phyloP scores from a whole-genome alignment of 768 basidiomycete genomes.

The Amanita rubescens region DNA sequence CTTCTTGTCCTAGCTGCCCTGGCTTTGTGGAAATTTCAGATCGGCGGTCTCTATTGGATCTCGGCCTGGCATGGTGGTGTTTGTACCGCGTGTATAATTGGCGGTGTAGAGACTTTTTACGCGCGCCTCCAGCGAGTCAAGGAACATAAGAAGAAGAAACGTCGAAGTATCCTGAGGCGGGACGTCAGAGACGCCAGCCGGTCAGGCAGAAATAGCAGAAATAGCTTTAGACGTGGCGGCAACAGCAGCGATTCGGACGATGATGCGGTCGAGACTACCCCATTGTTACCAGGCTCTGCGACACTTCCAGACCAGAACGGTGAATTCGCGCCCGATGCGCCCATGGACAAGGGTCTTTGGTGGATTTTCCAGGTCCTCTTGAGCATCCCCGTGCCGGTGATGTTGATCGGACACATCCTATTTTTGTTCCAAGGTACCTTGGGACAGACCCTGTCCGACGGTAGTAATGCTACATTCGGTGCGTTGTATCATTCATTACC shows the following conservation, averaged over 20 bases:
- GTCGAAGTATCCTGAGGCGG: not conserved
- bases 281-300: conserved; percentile 3
- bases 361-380: conserved; percentile 24
- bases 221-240: not conserved
- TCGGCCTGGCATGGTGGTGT: conserved; percentile 45
- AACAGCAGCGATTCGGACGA: conserved; percentile 5
- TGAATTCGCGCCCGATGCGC: conserved; percentile 15
- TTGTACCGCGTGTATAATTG: conserved; percentile 33
- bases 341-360: conserved; percentile 17
- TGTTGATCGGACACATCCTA: conserved; percentile 21
- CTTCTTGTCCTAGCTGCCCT: conserved; percentile 46
- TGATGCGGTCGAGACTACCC: conserved; percentile 1
- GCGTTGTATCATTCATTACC: conserved; percentile 17
- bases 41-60: conserved; percentile 53
- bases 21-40: conserved; percentile 28
- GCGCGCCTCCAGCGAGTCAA: not conserved
- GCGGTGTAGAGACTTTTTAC: conserved; percentile 25
- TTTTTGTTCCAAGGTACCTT: conserved; percentile 20
- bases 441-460: conserved; percentile 23
- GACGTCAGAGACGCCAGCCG: not conserved
- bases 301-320: conserved; percentile 11
- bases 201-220: not conserved
- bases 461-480: conserved; percentile 34
- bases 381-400: conserved; percentile 21
- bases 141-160: conserved; percentile 5